Evolutionary conservation across 2,329 filamentous ascomycete genomes (phyloP), one percentile per base, ranked within the genome.

Genomic region (Neofusicoccum ribis): DNA sequence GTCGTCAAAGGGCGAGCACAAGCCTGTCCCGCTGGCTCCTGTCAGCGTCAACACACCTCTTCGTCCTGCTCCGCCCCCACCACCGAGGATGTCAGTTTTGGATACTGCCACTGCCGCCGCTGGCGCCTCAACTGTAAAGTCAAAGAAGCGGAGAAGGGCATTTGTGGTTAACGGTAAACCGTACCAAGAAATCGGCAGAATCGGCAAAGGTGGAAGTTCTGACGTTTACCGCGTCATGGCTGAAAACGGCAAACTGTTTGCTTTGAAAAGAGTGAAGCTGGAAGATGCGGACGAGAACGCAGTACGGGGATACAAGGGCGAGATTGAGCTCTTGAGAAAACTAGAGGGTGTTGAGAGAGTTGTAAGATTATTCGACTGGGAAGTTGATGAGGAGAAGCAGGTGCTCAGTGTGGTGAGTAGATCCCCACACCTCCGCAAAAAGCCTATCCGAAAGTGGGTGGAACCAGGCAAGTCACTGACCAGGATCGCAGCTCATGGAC

Each of bases 151-250:
- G 73, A 87, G 92, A 52, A 92, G 92, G 68, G 89, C 94, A 65
- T 85, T 98, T 66, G 89, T 89, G 52, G 89, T 99, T 67, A 99
- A 99, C 73, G 92, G 92, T 67, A 96, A 96, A 74, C 86, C 89
- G 41, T 99, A 96, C 74, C 95, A 93, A 23, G 86, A 94, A 52
- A 86, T 98, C 68, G 93, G 97, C 75, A 92, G 91, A 70, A 89
- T 99, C 69, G 95, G 95, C 9, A 89, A 93, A 65, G 95, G 95
- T 68, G 95, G 95, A 37, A 97, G 92, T 70, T 93, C 91, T 58
- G 93, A 96, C 73, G 95, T 99, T 1, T 99, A 97, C 77, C 89
- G 93, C 51, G 95, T 99, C 39, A 96, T 96, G 83, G 94, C 95
- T 0, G 95, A 99, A 77, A 98, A 97, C 73, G 93, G 92, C 73